phyloP scores from a whole-genome alignment of 2,329 filamentous ascomycete species.

The Botrytis porri region DNA sequence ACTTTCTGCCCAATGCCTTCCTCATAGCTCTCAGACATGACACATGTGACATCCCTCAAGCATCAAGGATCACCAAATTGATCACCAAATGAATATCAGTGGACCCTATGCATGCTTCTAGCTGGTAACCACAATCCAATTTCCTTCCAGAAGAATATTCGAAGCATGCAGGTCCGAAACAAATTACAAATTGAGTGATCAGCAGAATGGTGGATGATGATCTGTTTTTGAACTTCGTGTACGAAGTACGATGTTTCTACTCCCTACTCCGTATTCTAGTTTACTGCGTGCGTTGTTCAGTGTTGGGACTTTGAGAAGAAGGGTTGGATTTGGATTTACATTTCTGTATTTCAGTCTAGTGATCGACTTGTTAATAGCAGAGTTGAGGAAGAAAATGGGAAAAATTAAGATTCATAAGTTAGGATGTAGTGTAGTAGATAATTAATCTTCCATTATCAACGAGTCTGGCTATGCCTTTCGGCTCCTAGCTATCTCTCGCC shows the following conservation, averaged over 20 bases:
- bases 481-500: background rate
- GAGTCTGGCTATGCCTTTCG: background rate
- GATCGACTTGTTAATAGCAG: background rate
- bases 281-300: background rate
- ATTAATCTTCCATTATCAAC: background rate
- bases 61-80: background rate
- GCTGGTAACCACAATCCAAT: background rate
- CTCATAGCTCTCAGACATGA: background rate
- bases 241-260: background rate
- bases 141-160: conserved; percentile 1
- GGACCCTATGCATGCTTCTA: background rate
- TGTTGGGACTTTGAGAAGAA: background rate
- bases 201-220: background rate
- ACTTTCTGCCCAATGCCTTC: background rate
- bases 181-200: background rate
- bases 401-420: background rate
- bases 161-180: background rate
- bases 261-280: background rate
- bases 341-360: background rate
- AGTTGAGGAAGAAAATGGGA: background rate
- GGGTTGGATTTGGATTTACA: background rate
- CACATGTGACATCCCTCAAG: background rate
- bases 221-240: background rate
- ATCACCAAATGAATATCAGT: conserved; percentile 4
- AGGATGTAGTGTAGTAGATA: background rate